Evolutionary conservation across 2,329 filamentous ascomycete genomes (phyloP).

Genomic region (Diaporthe destruens): DNA sequence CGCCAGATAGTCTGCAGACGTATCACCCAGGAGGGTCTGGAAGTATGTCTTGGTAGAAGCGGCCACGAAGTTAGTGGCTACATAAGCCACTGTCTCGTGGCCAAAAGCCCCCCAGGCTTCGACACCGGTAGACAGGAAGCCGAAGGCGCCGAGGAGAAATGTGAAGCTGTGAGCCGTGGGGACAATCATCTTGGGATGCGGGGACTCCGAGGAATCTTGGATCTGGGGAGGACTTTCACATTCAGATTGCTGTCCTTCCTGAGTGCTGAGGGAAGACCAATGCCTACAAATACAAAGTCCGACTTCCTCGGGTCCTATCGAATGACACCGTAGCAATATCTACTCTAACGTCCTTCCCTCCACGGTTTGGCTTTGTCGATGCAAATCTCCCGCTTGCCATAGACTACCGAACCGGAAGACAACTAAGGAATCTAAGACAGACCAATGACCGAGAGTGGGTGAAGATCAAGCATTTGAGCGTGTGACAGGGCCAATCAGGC

Average conservation of each 20-base stretch:
- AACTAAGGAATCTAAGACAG: background rate
- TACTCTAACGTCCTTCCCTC: constrained; percentile 17
- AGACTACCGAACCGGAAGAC: constrained; percentile 14
- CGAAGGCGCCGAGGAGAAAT: background rate
- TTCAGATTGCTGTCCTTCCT: background rate
- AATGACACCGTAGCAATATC: background rate
- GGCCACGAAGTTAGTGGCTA: constrained; percentile 63
- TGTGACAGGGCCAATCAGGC: constrained; percentile 22
- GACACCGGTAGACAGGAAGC: constrained; percentile 5
- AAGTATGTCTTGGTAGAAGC: constrained; percentile 57
- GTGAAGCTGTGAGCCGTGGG: background rate
- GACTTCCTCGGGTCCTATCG: no score
- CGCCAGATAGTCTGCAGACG: constrained; percentile 61
- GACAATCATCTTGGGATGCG: background rate
- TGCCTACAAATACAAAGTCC: background rate
- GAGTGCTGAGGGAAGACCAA: background rate
- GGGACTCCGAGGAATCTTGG: background rate
- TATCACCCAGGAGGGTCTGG: constrained; percentile 58
- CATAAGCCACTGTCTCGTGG: constrained; percentile 66
- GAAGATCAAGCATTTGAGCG: constrained; percentile 18
- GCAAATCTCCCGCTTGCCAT: constrained; percentile 27
- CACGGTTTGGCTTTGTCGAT: constrained; percentile 19
- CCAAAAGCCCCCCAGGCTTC: constrained; percentile 59
- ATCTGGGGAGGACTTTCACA: background rate
- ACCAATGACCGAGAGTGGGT: background rate